Base-by-base conservation (phyloP, 2,329 filamentous ascomycete genomes). In the Rhynchosporium agropyri region DNA sequence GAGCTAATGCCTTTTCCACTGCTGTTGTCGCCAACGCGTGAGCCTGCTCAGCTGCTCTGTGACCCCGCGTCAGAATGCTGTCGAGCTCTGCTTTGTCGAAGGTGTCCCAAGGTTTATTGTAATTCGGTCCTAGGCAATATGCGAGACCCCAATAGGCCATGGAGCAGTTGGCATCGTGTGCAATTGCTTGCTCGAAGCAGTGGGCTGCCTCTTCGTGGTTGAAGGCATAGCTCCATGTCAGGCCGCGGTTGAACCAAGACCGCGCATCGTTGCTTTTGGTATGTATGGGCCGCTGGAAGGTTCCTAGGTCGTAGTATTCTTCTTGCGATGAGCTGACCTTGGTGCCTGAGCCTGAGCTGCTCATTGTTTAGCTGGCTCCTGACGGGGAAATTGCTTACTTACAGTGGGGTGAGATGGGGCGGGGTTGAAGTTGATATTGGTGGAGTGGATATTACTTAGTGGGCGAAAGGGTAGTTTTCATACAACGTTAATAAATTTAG, bases 181-280 rank as follows among this genome's bases (percentile, higher is more conserved):
- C 73, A 38, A 85, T 80, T n/a, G 85, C 86, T 8, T 78, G 76
- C 68, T 86, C 77, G 69, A 90, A 91, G 75, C 88, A 91, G 46
- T 76, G 76, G 4, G 80, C 81, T 0, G 88, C 83, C 73, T 92
- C 89, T 67, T 89, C 87, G 71, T 92, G 89, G 72, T 92, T 91
- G 78, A 93, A 93, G 28, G 79, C 87, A 73, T 89, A 92, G 49
- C 80, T 82, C 89, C 89, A 92, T 28, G 87, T 79, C n/a, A 92
- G 77, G 2, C 88, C 89, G 3, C 88, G 84, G 72, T 89, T 80
- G 72, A 90, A 91, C 89, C 89, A 92, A 6, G 69, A 77, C 70
- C 89, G 84, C 1, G 86, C 81, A 51, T 80, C 77, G 3, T 72
- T 49, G 68, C 73, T 84, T 15, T 68, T 74, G 0, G 86, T 86